Conservation (phyloP, 148 eudicot species). For the Hydrangea macrophylla region DNA sequence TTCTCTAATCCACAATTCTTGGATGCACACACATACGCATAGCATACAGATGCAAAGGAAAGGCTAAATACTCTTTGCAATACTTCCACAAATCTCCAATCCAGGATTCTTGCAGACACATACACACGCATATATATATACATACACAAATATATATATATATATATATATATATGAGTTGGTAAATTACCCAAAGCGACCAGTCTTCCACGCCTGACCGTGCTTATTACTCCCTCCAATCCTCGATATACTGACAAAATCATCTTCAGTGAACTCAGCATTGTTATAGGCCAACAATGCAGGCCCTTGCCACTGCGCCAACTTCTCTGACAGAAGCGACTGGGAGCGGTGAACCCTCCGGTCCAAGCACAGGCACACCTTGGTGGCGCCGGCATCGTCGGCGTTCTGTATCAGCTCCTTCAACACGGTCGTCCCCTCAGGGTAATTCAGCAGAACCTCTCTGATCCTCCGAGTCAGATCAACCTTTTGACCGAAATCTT, state of each 20-base stretch:
- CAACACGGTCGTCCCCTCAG: constrained; percentile 89
- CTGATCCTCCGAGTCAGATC: constrained; percentile 90
- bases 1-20: too few relatives aligned
- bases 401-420: constrained; percentile 97
- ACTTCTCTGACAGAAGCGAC: constrained; percentile 49
- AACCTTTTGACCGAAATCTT: constrained; percentile 96
- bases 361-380: constrained; percentile 76
- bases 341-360: constrained; percentile 52
- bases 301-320: constrained; percentile 92
- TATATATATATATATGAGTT: neutral
- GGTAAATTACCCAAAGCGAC: constrained; percentile 81
- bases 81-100: neutral
- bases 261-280: constrained; percentile 84
- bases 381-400: constrained; percentile 94
- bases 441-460: constrained; percentile 81
- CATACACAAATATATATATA: neutral
- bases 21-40: too few relatives aligned
- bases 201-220: constrained; percentile 83
- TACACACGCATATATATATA: neutral
- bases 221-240: constrained; percentile 89
- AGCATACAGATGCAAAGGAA: too few relatives aligned
- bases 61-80: too few relatives aligned
- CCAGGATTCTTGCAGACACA: neutral
- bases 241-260: constrained; percentile 89
- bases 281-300: constrained; percentile 79